Base-by-base conservation (phyloP, 2,329 filamentous ascomycete genomes). In the Coccinonectria pachysandricola region DNA sequence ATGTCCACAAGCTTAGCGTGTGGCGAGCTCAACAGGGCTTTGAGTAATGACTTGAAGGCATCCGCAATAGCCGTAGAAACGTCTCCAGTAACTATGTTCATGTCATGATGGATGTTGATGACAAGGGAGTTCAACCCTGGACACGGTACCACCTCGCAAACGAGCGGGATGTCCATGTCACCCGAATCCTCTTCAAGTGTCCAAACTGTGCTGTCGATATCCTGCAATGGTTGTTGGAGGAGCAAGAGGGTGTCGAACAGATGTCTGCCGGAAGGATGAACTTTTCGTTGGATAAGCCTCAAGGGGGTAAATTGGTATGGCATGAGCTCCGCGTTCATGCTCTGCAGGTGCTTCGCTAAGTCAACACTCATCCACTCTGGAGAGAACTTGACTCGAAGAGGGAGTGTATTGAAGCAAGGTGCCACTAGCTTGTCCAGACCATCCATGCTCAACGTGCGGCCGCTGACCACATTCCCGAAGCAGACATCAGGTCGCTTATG, bases 391-490 rank as follows among this genome's bases (percentile, higher is more conserved):
- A 74, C 56, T 14, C 84, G 70, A 2, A 86, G 48, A 0, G 87
- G 85, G 8, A 94, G 56, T 0, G 87, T 93, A 47, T 94, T 95
- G 62, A 95, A 94, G 49, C 85, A 93, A 0, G 87, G 87, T 0
- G 83, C 85, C n/a, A 92, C 71, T 5, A 94, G 67, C 4, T 65
- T 61, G 19, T 87, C 75, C 8, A 88, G 60, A 0, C 68, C 70
- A 5, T 79, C 66, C 3, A 87, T 51, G 0, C 71, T 56, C 7
- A 83, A 48, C 1, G 75, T 78, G 6, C 87, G 74, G 2, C 87
- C 86, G 45, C 75, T 87, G 30, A 88, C 68, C 3, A 95, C 78
- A 42, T 84, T 91, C 1, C 88, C 87, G 45, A 95, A 94, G 49
- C 83, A 91, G 5, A 94, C 44, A 43, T 94, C 86, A 0, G 58